Evolutionary conservation across 495 filamentous ascomycete genomes (phyloP).

Genomic region (Daldinia caldariorum): DNA sequence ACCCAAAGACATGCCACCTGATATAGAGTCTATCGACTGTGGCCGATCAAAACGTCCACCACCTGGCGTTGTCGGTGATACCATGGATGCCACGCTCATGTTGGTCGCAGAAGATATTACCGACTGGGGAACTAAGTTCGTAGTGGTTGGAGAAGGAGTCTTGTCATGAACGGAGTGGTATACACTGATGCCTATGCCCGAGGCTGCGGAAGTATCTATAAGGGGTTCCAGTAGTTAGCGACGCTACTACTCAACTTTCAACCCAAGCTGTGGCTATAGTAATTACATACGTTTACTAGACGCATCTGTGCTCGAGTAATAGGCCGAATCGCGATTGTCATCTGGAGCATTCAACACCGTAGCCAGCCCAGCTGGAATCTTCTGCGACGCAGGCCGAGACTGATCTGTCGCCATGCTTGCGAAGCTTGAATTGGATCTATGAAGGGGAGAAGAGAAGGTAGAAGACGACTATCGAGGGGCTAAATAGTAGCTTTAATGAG

Average conservation of each 20-base stretch:
- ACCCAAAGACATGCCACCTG: constrained; percentile 28
- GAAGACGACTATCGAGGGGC: constrained; percentile 1
- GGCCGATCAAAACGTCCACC: constrained; percentile 57
- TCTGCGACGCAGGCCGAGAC: constrained; percentile 55
- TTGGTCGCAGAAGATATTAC: constrained; percentile 58
- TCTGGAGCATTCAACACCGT: constrained; percentile 61
- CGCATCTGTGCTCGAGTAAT: constrained; percentile 63
- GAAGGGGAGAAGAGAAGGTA: background rate
- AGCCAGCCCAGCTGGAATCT: constrained; percentile 59
- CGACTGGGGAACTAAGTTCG: constrained; percentile 55
- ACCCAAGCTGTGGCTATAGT: constrained; percentile 7
- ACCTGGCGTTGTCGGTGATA: constrained; percentile 61
- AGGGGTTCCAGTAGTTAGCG: constrained; percentile 32
- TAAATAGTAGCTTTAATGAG: constrained; percentile 12
- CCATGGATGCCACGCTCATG: constrained; percentile 67
- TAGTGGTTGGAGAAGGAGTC: constrained; percentile 61
- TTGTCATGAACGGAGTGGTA: constrained; percentile 61
- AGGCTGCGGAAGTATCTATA: constrained; percentile 62
- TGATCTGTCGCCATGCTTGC: constrained; percentile 50
- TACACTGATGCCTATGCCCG: constrained; percentile 54
- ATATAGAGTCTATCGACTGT: constrained; percentile 57
- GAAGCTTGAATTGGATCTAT: background rate
- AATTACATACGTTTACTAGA: constrained; percentile 63
- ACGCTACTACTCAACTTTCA: constrained; percentile 12
- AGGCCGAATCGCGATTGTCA: constrained; percentile 64